Percentiles rank a stretch among this genome's conserved stretches.
Conservation (phyloP, 371 early-diverging fungal genomes). For the Amoeboaphelidium protococcarum region DNA sequence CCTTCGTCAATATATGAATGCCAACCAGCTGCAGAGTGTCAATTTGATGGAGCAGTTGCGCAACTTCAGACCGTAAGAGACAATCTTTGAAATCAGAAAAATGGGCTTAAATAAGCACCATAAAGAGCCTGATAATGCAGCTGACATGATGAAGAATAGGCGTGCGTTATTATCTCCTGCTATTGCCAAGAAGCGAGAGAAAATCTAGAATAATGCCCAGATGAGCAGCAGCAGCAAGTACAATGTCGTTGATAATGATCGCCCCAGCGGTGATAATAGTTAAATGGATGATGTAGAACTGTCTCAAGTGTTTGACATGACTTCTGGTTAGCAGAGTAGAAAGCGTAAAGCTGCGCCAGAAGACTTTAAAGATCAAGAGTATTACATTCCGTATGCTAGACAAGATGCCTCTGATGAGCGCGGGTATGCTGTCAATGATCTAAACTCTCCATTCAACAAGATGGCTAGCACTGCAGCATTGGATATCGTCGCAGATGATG, state of each 20-base stretch:
- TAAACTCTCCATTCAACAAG: conserved; percentile 38
- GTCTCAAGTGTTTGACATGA: too few species aligned
- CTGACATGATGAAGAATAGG: conserved; percentile 49
- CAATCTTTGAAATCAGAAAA: conserved; percentile 65
- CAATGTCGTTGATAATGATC: not conserved
- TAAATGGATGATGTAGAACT: too few species aligned
- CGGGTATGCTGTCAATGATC: conserved; percentile 54
- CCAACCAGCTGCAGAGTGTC: conserved; percentile 24
- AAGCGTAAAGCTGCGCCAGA: not conserved
- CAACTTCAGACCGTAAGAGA: conserved; percentile 54
- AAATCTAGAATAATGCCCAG: conserved; percentile 3
- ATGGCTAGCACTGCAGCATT: conserved; percentile 46
- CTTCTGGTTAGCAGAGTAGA: not conserved
- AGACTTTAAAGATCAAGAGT: conserved; percentile 46
- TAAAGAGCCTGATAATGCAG: conserved; percentile 33
- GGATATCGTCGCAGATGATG: conserved; percentile 60
- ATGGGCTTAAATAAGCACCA: conserved; percentile 57
- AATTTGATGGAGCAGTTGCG: conserved; percentile 39
- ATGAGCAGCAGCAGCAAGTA: not conserved
- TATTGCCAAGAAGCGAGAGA: conserved; percentile 17
- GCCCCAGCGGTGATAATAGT: too few species aligned
- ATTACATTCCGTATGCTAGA: conserved; percentile 64
- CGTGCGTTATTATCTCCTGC: conserved; percentile 26
- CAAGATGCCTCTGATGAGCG: conserved; percentile 63
- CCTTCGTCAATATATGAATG: conserved; percentile 11